Base-by-base conservation (phyloP, 1,139 yeast species). In the Diutina ranongensis region DNA sequence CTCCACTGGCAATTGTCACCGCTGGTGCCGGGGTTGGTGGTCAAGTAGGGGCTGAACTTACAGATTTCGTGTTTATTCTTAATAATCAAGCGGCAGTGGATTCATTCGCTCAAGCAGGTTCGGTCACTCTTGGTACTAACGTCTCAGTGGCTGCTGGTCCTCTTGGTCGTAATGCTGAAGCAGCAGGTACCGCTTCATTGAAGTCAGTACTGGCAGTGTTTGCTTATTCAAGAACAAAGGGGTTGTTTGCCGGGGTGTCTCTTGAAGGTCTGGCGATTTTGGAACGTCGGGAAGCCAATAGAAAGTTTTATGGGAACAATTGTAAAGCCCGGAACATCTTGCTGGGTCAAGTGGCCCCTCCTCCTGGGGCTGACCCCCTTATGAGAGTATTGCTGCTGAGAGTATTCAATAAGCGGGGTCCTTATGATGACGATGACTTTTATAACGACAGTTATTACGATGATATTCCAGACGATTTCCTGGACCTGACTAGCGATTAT, bases 21-120 rank as follows among this genome's bases (percentile, higher is more conserved):
- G 97, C 96, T 1, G 98, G 98, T 55, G 97, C 97, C 2, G 97
- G 98, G 57, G 97, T 94, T 4, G 98, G 98, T 49, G 98, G 98
- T 40, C 94, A 88, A 66, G 78, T 92, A 54, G 98, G 98, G 38
- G 94, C 96, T 4, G 98, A 92, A 61, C 69, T 92, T 56, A 92
- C 98, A 1, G 98, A 92, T 67, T 92, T 92, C 62, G 97, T 92
- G 40, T 92, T 92, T 61, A 89, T 92, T 49, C 74, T 92, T 53
- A 92, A 92, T 64, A 78, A 84, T 21, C 72, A 76, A 48, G 77
- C 89, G 1, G 98, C 98, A 1, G 98, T 92, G 40, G 88, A 85
- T 54, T 80, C 97, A 7, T 92, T 92, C 66, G 88, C 97, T 5
- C 96, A 88, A 60, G 76, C 83, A 55, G 98, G 98, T 1, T 86